Conservation (phyloP, 331 rosid genomes). For the Pyrus hybrid region DNA sequence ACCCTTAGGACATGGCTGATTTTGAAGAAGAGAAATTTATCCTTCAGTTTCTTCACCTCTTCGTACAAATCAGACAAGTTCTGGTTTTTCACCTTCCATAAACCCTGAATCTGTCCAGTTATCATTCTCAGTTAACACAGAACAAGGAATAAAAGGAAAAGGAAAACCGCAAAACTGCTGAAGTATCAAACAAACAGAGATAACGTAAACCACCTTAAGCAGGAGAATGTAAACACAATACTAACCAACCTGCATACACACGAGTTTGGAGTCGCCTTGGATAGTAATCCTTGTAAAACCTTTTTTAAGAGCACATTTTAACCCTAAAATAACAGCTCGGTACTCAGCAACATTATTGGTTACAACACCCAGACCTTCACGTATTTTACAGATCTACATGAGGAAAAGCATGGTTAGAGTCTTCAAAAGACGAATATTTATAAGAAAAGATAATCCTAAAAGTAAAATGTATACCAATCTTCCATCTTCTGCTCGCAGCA, state of each 20-base stretch:
- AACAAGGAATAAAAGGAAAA: neutral
- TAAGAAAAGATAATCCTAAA: constrained; percentile 3
- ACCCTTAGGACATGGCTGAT: constrained; percentile 86
- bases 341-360: constrained; percentile 64
- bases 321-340: constrained; percentile 70
- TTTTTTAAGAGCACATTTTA: constrained; percentile 49
- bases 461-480: constrained; percentile 50
- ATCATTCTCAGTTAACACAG: neutral
- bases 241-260: constrained; percentile 76
- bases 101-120: constrained; percentile 68
- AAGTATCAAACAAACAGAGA: neutral
- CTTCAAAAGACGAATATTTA: neutral
- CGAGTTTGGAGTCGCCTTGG: constrained; percentile 76
- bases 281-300: constrained; percentile 58
- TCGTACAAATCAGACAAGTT: constrained; percentile 44
- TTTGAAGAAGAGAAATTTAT: constrained; percentile 62
- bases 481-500: constrained; percentile 68
- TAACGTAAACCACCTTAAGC: neutral
- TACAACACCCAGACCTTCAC: constrained; percentile 74
- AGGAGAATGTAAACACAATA: constrained; percentile 8
- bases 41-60: constrained; percentile 67
- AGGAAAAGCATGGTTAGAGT: constrained; percentile 27
- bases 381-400: constrained; percentile 64
- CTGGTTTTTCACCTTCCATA: constrained; percentile 64
- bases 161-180: neutral